Evolutionary conservation across 805 yeast species (phyloP).

Genomic region (Sugiyamaella valdiviana): DNA sequence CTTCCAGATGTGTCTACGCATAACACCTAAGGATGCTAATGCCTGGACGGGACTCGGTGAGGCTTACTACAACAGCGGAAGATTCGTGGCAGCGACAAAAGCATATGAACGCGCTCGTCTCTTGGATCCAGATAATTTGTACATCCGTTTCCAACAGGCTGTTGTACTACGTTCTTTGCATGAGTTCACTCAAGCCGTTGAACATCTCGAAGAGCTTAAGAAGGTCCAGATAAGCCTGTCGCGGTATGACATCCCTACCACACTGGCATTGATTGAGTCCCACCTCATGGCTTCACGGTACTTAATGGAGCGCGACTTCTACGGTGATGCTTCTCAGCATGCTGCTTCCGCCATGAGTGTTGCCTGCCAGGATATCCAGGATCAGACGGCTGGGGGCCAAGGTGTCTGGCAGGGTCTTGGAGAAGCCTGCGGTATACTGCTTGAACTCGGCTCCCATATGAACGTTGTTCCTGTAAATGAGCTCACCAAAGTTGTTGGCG

Average conservation of each 20-base stretch:
- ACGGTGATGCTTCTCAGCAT: slow-evolving; percentile 54
- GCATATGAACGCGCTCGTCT: slow-evolving; percentile 65
- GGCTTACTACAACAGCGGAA: slow-evolving; percentile 78
- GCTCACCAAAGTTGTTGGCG: slow-evolving; percentile 20
- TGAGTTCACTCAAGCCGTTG: slow-evolving; percentile 57
- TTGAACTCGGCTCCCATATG: slow-evolving; percentile 50
- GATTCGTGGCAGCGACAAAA: slow-evolving; percentile 77
- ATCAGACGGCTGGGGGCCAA: slow-evolving; percentile 36
- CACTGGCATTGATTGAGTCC: slow-evolving; percentile 49
- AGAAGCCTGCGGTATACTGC: slow-evolving; percentile 49
- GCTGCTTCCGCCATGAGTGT: slow-evolving; percentile 44
- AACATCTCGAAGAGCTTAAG: slow-evolving; percentile 40
- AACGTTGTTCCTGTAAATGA: slow-evolving; percentile 44
- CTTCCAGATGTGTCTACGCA: slow-evolving; percentile 79
- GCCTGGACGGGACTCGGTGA: slow-evolving; percentile 98
- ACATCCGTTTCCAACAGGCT: slow-evolving; percentile 63
- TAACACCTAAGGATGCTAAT: slow-evolving; percentile 58
- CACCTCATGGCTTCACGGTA: slow-evolving; percentile 48
- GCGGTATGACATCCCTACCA: slow-evolving; percentile 17
- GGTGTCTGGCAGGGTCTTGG: slow-evolving; percentile 59
- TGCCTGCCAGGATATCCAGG: slow-evolving; percentile 35
- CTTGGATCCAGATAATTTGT: slow-evolving; percentile 50
- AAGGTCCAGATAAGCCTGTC: slow-evolving; percentile 33
- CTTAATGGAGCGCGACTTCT: slow-evolving; percentile 53
- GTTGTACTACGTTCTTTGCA: slow-evolving; percentile 56